phyloP scores from a whole-genome alignment of 441 rosid species.

The Daphne laureola region DNA sequence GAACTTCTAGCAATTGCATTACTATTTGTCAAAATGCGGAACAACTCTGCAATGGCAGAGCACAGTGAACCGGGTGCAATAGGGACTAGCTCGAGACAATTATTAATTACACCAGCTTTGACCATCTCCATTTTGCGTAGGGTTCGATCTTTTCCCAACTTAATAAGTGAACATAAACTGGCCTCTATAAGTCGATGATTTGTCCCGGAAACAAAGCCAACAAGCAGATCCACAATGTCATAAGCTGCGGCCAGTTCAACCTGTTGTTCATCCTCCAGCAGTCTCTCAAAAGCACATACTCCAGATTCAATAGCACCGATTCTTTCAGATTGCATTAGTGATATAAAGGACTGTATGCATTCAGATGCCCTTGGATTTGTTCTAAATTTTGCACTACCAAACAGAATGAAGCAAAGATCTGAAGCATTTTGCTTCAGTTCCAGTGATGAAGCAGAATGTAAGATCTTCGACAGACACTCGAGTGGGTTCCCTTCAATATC shows the following conservation, averaged over 20 bases:
- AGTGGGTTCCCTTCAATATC: slow-evolving; percentile 65
- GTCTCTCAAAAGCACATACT: slow-evolving; percentile 65
- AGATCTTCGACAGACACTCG: slow-evolving; percentile 48
- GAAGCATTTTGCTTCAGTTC: slow-evolving; percentile 70
- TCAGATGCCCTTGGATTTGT: slow-evolving; percentile 42
- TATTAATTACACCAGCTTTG: slow-evolving; percentile 61
- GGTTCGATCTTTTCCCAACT: slow-evolving; percentile 79
- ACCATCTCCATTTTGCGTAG: slow-evolving; percentile 69
- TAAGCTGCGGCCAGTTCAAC: slow-evolving; percentile 49
- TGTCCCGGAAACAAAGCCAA: slow-evolving; percentile 50
- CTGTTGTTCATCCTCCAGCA: slow-evolving; percentile 56
- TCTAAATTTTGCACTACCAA: slow-evolving; percentile 40
- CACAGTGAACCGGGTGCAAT: slow-evolving; percentile 57
- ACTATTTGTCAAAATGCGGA: slow-evolving; percentile 82
- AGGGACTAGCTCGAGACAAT: slow-evolving; percentile 61
- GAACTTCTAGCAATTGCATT: slow-evolving; percentile 74
- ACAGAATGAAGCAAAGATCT: slow-evolving; percentile 49
- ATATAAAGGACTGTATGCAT: slow-evolving; percentile 58
- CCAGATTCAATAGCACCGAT: slow-evolving; percentile 50
- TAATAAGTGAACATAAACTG: slow-evolving; percentile 63
- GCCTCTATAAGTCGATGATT: slow-evolving; percentile 60
- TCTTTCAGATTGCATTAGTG: slow-evolving; percentile 49
- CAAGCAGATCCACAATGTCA: slow-evolving; percentile 54
- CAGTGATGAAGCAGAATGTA: slow-evolving; percentile 55
- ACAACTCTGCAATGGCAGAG: slow-evolving; percentile 64